Evolutionary conservation across 2,329 filamentous ascomycete genomes (phyloP).

Genomic region (Xylariaceae sp.): DNA sequence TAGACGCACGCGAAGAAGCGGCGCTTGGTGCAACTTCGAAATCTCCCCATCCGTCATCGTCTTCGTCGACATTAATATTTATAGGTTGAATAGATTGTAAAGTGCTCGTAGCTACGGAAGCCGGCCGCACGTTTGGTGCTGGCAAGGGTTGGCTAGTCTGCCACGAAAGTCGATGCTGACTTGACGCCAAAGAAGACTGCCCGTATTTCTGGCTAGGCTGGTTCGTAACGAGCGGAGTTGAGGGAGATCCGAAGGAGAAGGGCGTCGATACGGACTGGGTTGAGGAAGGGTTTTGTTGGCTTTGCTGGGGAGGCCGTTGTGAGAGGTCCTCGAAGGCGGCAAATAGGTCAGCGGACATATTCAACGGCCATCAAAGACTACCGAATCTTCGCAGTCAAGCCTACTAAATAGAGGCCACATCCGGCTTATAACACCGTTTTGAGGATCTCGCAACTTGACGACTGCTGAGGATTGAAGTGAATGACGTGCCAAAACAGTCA

Average conservation of each 20-base stretch:
- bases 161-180: constrained; percentile 26
- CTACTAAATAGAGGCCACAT: too few relatives aligned
- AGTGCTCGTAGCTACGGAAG: constrained; percentile 6
- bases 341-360: constrained; percentile 70
- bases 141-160: constrained; percentile 38
- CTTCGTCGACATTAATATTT: constrained; percentile 54
- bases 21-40: constrained; percentile 63
- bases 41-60: constrained; percentile 71
- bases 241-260: constrained; percentile 29
- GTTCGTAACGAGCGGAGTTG: constrained; percentile 1
- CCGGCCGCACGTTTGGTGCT: constrained; percentile 21
- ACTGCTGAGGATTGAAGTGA: too few relatives aligned
- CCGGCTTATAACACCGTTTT: too few relatives aligned
- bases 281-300: constrained; percentile 19
- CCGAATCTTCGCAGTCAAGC: background rate
- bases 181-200: constrained; percentile 14
- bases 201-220: constrained; percentile 38
- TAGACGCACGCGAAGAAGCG: constrained; percentile 32
- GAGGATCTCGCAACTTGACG: background rate
- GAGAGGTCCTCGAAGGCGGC: constrained; percentile 63
- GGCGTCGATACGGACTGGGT: constrained; percentile 17
- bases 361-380: constrained; percentile 5
- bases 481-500: background rate
- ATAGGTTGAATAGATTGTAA: constrained; percentile 21
- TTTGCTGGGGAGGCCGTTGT: constrained; percentile 34